Evolutionary conservation across 2,329 filamentous ascomycete genomes (phyloP).

Genomic region (Penicillium janthinellum): DNA sequence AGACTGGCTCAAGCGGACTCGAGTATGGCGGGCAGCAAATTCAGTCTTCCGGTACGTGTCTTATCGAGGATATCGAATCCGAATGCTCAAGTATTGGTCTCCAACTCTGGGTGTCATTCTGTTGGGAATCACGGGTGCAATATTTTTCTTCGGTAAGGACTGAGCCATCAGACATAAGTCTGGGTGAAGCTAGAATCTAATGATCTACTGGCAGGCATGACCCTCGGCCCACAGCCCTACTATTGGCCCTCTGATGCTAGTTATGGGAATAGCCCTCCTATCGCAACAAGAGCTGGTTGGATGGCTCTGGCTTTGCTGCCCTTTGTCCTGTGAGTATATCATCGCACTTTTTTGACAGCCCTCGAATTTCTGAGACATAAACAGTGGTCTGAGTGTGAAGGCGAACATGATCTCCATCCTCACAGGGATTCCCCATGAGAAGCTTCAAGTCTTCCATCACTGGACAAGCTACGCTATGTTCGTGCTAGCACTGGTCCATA

Average conservation of each 20-base stretch:
- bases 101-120: slow-evolving; percentile 50
- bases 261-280: slow-evolving; percentile 56
- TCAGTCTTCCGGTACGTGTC: slow-evolving; percentile 45
- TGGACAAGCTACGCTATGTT: slow-evolving; percentile 61
- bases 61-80: slow-evolving; percentile 45
- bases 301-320: slow-evolving; percentile 56
- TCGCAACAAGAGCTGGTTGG: slow-evolving; percentile 57
- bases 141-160: slow-evolving; percentile 51
- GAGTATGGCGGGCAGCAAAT: slow-evolving; percentile 36
- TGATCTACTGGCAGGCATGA: slow-evolving; percentile 41
- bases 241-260: slow-evolving; percentile 56
- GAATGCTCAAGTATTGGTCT: slow-evolving; percentile 43
- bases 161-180: not conserved
- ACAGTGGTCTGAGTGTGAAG: slow-evolving; percentile 54
- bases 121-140: slow-evolving; percentile 43
- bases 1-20: slow-evolving; percentile 25
- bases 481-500: slow-evolving; percentile 58
- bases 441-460: slow-evolving; percentile 56
- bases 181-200: not conserved
- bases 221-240: slow-evolving; percentile 54
- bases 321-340: slow-evolving; percentile 48
- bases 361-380: not conserved
- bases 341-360: not conserved
- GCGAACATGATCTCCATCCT: slow-evolving; percentile 57
- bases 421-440: slow-evolving; percentile 60